A percentile compares a stretch with the other conserved stretches of the same genome.
Evolutionary conservation across 2,329 filamentous ascomycete species (phyloP).

Genomic region (Emericellopsis cladophorae): DNA sequence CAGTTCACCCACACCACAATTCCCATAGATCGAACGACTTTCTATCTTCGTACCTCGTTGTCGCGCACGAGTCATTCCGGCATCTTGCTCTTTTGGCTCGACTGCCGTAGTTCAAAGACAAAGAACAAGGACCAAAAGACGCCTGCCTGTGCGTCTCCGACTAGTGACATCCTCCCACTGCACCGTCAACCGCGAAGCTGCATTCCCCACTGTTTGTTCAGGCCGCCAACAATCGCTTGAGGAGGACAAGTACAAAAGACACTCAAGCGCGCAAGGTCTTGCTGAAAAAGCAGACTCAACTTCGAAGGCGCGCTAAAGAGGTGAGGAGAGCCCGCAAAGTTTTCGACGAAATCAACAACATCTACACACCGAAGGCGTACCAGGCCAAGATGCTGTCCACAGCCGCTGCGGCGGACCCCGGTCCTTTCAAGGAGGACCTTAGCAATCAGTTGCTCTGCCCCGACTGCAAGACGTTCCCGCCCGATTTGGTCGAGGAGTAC

Average conservation of each 20-base stretch:
- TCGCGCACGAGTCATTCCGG: neutral
- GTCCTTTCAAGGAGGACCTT: constrained; percentile 64
- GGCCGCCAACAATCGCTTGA: constrained; percentile 31
- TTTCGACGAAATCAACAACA: constrained; percentile 27
- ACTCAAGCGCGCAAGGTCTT: constrained; percentile 10
- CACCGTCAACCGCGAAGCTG: constrained; percentile 42
- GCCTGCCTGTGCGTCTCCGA: neutral
- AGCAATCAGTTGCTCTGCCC: constrained; percentile 77
- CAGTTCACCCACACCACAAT: no score
- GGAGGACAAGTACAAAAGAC: constrained; percentile 11
- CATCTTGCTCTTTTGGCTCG: neutral
- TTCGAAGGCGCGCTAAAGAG: constrained; percentile 19
- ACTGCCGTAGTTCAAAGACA: neutral
- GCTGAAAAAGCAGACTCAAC: constrained; percentile 17
- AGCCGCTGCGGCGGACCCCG: constrained; percentile 18
- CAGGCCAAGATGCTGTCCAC: constrained; percentile 29
- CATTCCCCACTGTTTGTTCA: constrained; percentile 61
- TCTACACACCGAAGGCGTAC: constrained; percentile 28
- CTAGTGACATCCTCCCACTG: neutral
- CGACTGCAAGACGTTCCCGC: constrained; percentile 86
- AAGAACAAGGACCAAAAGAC: neutral
- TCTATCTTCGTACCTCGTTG: no score
- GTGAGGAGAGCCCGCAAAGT: constrained; percentile 21
- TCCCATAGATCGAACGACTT: no score
- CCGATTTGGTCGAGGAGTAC: constrained; percentile 86